A percentile compares a stretch with the other conserved stretches of the same genome.
Conservation (phyloP, 495 filamentous ascomycete genomes). For the Thermochaetoides thermophila region DNA sequence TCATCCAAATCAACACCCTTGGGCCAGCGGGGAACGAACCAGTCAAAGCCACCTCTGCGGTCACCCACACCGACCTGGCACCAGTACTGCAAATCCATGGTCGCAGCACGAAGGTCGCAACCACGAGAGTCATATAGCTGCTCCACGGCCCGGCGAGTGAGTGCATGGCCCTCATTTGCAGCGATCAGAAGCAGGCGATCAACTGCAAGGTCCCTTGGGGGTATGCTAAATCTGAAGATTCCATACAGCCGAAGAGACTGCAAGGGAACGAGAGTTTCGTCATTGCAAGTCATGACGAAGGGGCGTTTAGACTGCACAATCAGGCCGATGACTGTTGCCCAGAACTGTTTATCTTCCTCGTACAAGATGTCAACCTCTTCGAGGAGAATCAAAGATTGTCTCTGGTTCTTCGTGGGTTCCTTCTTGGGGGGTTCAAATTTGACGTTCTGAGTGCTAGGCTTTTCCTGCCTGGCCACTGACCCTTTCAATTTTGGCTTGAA, state of each 20-base stretch:
- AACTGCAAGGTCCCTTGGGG: slow-evolving; percentile 50
- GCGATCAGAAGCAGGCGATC: slow-evolving; percentile 76
- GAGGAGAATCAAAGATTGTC: slow-evolving; percentile 86
- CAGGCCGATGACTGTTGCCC: slow-evolving; percentile 63
- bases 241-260: slow-evolving; percentile 60
- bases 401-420: slow-evolving; percentile 45
- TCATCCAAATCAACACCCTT: slow-evolving; percentile 50
- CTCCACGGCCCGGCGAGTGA: slow-evolving; percentile 50
- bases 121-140: slow-evolving; percentile 52
- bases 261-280: slow-evolving; percentile 62
- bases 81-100: slow-evolving; percentile 89
- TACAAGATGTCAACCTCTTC: slow-evolving; percentile 92
- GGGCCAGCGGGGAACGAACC: slow-evolving; percentile 70
- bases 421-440: slow-evolving; percentile 20
- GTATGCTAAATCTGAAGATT: slow-evolving; percentile 65
- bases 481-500: slow-evolving; percentile 41
- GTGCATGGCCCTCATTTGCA: slow-evolving; percentile 78
- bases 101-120: slow-evolving; percentile 60
- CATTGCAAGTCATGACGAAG: slow-evolving; percentile 87
- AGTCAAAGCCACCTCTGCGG: slow-evolving; percentile 70
- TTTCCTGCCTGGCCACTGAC: no score
- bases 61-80: slow-evolving; percentile 95
- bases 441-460: slow-evolving; percentile 13
- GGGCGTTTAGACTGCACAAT: slow-evolving; percentile 76
- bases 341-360: slow-evolving; percentile 91